A percentile compares a stretch with the other conserved stretches of the same genome.
Conservation (phyloP, 345 rosid species). For the Turnera subulata region DNA sequence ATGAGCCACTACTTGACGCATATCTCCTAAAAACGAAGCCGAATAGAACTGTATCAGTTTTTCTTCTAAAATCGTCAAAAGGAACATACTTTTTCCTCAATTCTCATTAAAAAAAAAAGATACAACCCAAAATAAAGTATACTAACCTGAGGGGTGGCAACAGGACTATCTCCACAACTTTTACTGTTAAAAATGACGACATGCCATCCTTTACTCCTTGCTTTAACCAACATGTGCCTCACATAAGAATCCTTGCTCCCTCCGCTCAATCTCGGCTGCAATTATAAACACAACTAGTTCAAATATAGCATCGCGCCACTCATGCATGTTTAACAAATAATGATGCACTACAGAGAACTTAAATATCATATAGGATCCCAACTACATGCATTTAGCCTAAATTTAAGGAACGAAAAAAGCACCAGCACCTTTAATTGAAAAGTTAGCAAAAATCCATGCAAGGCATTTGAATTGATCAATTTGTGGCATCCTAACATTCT, state of each 20-base stretch:
- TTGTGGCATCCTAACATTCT: slow-evolving; percentile 61
- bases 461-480: slow-evolving; percentile 48
- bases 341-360: too few species aligned
- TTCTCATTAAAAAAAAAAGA: too few species aligned
- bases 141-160: slow-evolving; percentile 75
- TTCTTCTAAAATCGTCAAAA: background rate
- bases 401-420: slow-evolving; percentile 7
- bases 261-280: slow-evolving; percentile 87
- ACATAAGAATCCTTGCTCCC: slow-evolving; percentile 88
- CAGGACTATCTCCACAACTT: slow-evolving; percentile 80
- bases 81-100: too few species aligned
- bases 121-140: too few species aligned
- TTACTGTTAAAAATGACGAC: slow-evolving; percentile 88
- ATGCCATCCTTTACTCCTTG: slow-evolving; percentile 72
- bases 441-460: slow-evolving; percentile 55
- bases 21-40: slow-evolving; percentile 90
- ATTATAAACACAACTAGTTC: too few species aligned
- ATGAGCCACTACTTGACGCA: slow-evolving; percentile 59
- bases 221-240: slow-evolving; percentile 64
- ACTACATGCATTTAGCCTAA: background rate
- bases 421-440: slow-evolving; percentile 75
- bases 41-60: slow-evolving; percentile 72
- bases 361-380: too few species aligned
- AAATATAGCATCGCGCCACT: too few species aligned
- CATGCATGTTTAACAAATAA: too few species aligned